These are phyloP conservation scores for Ustilago vetiveriae DNA, from an alignment of 1,284 basidiomycete genomes.

Conservation along the genomic window DNA sequence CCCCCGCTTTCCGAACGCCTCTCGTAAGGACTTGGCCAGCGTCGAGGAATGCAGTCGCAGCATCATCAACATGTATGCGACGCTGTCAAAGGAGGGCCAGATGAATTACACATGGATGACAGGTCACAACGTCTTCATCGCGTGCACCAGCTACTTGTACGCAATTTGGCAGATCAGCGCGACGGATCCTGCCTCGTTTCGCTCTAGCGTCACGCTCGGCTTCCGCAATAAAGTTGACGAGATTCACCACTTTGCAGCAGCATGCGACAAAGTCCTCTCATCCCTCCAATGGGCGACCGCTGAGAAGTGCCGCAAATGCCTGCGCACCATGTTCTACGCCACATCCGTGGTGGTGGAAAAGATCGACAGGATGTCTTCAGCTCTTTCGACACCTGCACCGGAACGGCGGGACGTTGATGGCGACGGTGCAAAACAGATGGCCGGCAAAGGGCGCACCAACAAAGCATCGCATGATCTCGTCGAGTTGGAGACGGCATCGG, in stretches of 20 bases:
- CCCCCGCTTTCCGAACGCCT: constrained; percentile 43
- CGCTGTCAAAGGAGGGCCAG: constrained; percentile 45
- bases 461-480: neutral
- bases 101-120: constrained; percentile 55
- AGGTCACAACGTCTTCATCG: constrained; percentile 47
- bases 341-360: constrained; percentile 44
- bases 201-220: constrained; percentile 32
- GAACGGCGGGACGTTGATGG: neutral
- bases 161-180: constrained; percentile 49
- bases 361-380: constrained; percentile 34
- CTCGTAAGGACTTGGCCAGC: constrained; percentile 38
- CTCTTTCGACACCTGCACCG: neutral
- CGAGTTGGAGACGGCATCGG: neutral
- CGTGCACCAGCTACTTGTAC: constrained; percentile 43
- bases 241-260: constrained; percentile 45
- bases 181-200: constrained; percentile 34
- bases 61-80: constrained; percentile 54
- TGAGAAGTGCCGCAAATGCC: constrained; percentile 46
- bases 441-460: neutral
- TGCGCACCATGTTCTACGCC: constrained; percentile 47
- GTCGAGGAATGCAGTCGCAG: constrained; percentile 50
- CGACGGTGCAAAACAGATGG: neutral
- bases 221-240: constrained; percentile 47
- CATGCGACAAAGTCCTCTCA: constrained; percentile 43
- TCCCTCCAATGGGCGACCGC: constrained; percentile 49